A percentile compares a stretch with the other conserved stretches of the same genome.
These are phyloP conservation scores for Penicillium sp. DNA, from an alignment of 2,329 filamentous ascomycete species.

Conservation along the genomic window DNA sequence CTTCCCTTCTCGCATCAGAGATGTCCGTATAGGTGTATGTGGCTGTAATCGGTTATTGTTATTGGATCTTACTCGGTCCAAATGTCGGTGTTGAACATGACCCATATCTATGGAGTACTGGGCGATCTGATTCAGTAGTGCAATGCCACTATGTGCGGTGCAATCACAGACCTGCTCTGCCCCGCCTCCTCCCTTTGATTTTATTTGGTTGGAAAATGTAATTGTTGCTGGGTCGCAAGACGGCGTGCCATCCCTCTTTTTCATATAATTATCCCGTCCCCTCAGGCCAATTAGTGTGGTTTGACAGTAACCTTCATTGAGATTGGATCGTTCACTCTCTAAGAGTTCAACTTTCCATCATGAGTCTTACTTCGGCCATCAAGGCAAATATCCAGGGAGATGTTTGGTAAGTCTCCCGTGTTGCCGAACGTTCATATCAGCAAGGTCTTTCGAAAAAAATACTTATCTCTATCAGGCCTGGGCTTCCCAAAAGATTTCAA, in stretches of 20 bases:
- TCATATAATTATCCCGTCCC: not conserved
- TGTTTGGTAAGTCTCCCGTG: constrained; percentile 12
- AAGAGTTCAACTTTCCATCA: not conserved
- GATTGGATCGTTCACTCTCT: not conserved
- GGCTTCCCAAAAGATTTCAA: constrained; percentile 7
- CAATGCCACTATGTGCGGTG: not conserved
- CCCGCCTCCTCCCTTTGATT: not conserved
- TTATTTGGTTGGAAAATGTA: not conserved
- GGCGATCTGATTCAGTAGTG: not conserved
- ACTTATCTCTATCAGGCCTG: not conserved
- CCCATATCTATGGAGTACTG: not conserved
- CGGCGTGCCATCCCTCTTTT: not conserved
- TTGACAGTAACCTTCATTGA: not conserved
- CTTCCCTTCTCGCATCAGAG: not conserved
- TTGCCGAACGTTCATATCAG: not conserved
- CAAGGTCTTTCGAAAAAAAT: not conserved
- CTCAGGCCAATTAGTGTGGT: not conserved
- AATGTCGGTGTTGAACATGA: not conserved
- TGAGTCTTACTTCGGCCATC: constrained; percentile 1
- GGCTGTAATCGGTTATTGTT: not conserved
- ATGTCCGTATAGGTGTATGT: not conserved
- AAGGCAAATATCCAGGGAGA: constrained; percentile 17
- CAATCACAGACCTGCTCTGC: not conserved
- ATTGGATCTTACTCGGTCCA: not conserved
- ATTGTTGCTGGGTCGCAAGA: not conserved